These are phyloP conservation scores for Gautieria morchelliformis DNA, from an alignment of 768 basidiomycete genomes.

Conservation along the genomic window DNA sequence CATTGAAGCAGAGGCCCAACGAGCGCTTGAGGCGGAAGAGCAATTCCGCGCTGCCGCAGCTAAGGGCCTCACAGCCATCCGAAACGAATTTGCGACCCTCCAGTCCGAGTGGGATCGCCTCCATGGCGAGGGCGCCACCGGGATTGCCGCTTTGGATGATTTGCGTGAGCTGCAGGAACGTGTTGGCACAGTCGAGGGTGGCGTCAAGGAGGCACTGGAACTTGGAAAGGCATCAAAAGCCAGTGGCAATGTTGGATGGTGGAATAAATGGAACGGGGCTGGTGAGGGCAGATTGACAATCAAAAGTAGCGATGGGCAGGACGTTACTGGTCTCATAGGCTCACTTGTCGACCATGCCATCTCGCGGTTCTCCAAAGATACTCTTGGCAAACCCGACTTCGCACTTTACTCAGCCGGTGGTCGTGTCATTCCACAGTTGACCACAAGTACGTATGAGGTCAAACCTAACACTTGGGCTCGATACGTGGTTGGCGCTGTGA, in stretches of 20 bases:
- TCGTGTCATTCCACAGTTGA: constrained; percentile 70
- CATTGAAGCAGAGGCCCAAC: constrained; percentile 25
- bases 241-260: constrained; percentile 38
- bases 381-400: constrained; percentile 73
- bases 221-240: constrained; percentile 35
- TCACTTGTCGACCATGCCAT: constrained; percentile 73
- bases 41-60: constrained; percentile 35
- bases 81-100: constrained; percentile 46
- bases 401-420: constrained; percentile 81
- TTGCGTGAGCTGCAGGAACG: constrained; percentile 54
- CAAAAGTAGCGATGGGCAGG: constrained; percentile 69
- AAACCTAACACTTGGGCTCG: constrained; percentile 37
- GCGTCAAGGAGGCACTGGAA: constrained; percentile 65
- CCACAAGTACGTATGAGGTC: constrained; percentile 69
- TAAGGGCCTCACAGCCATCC: constrained; percentile 38
- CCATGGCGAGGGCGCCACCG: constrained; percentile 40
- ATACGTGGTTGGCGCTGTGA: constrained; percentile 45
- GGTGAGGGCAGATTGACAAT: constrained; percentile 36
- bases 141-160: constrained; percentile 41
- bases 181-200: constrained; percentile 49
- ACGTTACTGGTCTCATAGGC: constrained; percentile 57
- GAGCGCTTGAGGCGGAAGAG: constrained; percentile 44
- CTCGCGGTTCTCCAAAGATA: constrained; percentile 58
- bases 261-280: constrained; percentile 40
- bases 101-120: constrained; percentile 6